Conservation (phyloP, 768 basidiomycete species). For the Saitozyma podzolica region DNA sequence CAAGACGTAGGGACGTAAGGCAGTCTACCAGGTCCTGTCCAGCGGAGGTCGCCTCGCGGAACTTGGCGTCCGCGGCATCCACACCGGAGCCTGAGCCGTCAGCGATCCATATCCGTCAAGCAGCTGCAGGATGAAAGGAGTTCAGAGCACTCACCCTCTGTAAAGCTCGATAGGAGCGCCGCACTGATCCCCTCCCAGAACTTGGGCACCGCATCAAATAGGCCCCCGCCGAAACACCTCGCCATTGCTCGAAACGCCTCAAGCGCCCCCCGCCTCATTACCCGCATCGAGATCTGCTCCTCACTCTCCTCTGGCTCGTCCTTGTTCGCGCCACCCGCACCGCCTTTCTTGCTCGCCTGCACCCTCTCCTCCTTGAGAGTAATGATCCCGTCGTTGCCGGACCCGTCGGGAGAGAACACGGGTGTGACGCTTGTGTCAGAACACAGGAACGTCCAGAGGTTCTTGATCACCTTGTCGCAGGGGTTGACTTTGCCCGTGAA, state of each 20-base stretch:
- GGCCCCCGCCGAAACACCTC: conserved; percentile 66
- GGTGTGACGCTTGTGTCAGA: conserved; percentile 87
- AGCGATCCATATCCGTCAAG: not conserved
- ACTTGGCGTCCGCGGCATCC: not conserved
- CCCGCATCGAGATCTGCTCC: conserved; percentile 64
- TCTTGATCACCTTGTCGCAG: conserved; percentile 93
- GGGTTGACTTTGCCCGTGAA: conserved; percentile 72
- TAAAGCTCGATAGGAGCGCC: conserved; percentile 68
- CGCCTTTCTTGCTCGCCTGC: conserved; percentile 19
- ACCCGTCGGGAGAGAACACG: conserved; percentile 65
- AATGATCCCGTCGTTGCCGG: conserved; percentile 65
- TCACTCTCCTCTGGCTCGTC: conserved; percentile 52
- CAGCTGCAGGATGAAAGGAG: not conserved
- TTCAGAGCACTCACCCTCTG: conserved; percentile 59
- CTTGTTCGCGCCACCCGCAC: conserved; percentile 10
- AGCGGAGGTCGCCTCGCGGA: not conserved
- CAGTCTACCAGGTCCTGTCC: conserved; percentile 70
- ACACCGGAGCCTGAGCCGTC: not conserved
- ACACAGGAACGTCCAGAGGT: conserved; percentile 93
- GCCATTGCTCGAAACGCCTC: conserved; percentile 80
- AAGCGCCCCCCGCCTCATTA: conserved; percentile 82
- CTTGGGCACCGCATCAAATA: conserved; percentile 80
- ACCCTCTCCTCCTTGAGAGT: conserved; percentile 59
- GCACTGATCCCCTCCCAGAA: conserved; percentile 94
- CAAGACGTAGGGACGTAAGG: conserved; percentile 80